Base-by-base conservation (phyloP, 106 monocot genomes). In the Dioscorea alata region DNA sequence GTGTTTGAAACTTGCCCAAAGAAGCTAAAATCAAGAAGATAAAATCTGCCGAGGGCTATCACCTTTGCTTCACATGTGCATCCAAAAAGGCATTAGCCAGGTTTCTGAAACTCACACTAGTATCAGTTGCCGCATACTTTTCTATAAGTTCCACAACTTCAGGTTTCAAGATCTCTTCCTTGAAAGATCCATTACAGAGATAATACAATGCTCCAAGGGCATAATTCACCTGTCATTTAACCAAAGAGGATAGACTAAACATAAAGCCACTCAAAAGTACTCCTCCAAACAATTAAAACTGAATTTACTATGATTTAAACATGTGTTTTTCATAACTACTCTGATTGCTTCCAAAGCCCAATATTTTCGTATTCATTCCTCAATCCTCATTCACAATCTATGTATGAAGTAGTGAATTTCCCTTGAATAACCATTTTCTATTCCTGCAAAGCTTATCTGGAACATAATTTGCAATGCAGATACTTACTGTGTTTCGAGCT, bases 161-260 rank as follows among this genome's bases (percentile, higher is more conserved):
- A 14, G 96, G 84, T 79, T 86, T 96, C 76, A 96, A 66, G 22
- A 96, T 89, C 14, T 91, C 90, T 57, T 73, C 70, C 62, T 79
- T 80, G 1, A 85, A 79, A 20, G 81, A 78, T 63, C 85, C 24
- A 73, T 76, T 90, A 33, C 94, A 94, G 17, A 94, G 77, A 69
- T 86, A 96, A 64, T 96, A 92, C 25, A 96, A 61, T 57, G 86
- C 80, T 8, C 86, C 92, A 65, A 96, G 84, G n/a, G 89, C 92
- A 81, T 84, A 92, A 67, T 69, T 88, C 16, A 95, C 94, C 94
- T 95, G 81, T 33, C 15, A 71, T 59, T 62, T 61, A 32, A 19
- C 8, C 23, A 53, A 28, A 69, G 8, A n/a, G 12, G 34, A 64
- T 34, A 64, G 34, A 17, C n/a, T 64, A 32, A 12, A 34, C 4